These are phyloP conservation scores for Spathaspora arborariae DNA, from an alignment of 805 yeast species.

Conservation along the genomic window DNA sequence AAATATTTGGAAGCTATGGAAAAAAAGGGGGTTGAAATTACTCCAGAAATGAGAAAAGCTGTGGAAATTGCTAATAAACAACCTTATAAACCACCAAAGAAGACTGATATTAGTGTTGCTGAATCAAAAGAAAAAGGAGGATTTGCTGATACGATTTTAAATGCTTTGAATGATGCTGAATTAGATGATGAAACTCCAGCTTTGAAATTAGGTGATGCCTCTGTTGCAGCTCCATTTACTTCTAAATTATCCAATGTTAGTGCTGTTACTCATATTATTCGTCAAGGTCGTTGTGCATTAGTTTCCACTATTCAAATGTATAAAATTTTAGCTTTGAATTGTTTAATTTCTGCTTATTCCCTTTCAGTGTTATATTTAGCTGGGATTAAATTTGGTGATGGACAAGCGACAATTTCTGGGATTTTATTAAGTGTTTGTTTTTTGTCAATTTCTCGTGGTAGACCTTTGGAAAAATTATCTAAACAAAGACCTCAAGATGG, in stretches of 20 bases:
- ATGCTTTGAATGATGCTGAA: conserved; percentile 49
- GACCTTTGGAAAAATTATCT: conserved; percentile 82
- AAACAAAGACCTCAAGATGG: conserved; percentile 97
- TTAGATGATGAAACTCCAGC: conserved; percentile 87
- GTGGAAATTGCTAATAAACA: conserved; percentile 49
- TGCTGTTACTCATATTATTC: conserved; percentile 87
- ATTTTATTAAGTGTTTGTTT: conserved; percentile 88
- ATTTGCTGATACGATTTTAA: conserved; percentile 62
- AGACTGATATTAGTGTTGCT: conserved; percentile 36
- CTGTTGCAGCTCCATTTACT: conserved; percentile 98
- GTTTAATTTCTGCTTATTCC: conserved; percentile 95
- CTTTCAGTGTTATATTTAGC: conserved; percentile 91
- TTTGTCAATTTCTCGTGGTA: conserved; percentile 91
- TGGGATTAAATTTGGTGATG: conserved; percentile 97
- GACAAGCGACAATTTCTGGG: conserved; percentile 97
- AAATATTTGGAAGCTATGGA: conserved; percentile 82
- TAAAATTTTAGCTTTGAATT: conserved; percentile 93
- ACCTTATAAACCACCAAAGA: conserved; percentile 1
- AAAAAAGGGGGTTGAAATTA: conserved; percentile 73
- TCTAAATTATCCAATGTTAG: conserved; percentile 89
- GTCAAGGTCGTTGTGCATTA: conserved; percentile 97
- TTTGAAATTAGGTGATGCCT: conserved; percentile 94
- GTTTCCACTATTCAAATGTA: conserved; percentile 99
- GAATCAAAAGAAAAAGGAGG: conserved; percentile 27
- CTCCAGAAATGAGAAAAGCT: conserved; percentile 64